These are phyloP conservation scores for Casuarina glauca DNA, from an alignment of 306 rosid species.

Conservation along the genomic window DNA sequence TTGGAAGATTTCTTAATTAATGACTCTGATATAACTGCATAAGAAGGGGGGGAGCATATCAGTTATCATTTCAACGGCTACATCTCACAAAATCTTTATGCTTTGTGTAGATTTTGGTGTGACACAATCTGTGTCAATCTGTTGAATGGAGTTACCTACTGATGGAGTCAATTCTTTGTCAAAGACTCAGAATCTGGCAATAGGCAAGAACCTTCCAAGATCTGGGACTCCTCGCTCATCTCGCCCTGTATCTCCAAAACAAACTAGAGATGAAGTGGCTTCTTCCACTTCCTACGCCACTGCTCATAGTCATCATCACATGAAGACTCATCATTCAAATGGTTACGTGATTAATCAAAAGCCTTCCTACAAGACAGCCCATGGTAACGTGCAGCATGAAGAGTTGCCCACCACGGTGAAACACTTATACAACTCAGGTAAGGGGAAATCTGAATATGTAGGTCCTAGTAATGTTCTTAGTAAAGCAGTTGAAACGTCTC, in stretches of 20 bases:
- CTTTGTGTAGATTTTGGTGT: slow-evolving; percentile 42
- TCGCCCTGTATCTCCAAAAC: slow-evolving; percentile 45
- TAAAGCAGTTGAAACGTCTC: slow-evolving; percentile 43
- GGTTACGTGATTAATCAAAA: slow-evolving; percentile 50
- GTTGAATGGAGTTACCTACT: slow-evolving; percentile 57
- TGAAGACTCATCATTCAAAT: slow-evolving; percentile 41
- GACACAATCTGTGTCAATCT: slow-evolving; percentile 21
- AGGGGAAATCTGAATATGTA: slow-evolving; percentile 39
- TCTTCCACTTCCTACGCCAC: slow-evolving; percentile 42
- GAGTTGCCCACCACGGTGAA: slow-evolving; percentile 35
- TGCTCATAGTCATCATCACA: slow-evolving; percentile 40
- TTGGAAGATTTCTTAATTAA: slow-evolving; percentile 38
- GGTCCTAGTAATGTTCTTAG: slow-evolving; percentile 19
- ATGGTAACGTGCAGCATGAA: slow-evolving; percentile 24
- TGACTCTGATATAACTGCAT: slow-evolving; percentile 20
- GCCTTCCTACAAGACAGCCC: slow-evolving; percentile 32
- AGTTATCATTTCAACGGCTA: slow-evolving; percentile 18
- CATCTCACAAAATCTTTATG: slow-evolving; percentile 36
- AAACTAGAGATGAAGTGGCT: slow-evolving; percentile 44
- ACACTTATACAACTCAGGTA: slow-evolving; percentile 21
- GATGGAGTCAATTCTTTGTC: slow-evolving; percentile 48
- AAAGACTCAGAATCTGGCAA: slow-evolving; percentile 48
- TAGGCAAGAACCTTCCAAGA: slow-evolving; percentile 42
- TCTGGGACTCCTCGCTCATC: slow-evolving; percentile 43
- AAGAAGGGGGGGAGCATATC: neutral